Percentiles rank a stretch among this genome's conserved stretches.
Evolutionary conservation across 306 rosid species (phyloP).

Genomic region (Amphicarpaea edgeworthii): DNA sequence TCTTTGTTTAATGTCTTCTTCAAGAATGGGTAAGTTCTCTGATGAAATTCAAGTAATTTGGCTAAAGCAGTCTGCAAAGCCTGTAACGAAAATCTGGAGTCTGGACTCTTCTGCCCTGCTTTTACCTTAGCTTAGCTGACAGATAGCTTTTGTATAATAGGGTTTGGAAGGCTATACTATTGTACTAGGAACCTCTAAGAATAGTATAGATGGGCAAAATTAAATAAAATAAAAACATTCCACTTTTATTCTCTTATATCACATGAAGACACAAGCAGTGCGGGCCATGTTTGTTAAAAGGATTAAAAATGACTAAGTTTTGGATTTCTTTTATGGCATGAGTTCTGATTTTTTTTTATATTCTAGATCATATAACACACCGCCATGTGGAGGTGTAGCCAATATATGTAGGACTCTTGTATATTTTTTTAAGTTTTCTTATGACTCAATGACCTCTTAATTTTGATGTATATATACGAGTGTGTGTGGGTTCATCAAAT

Average conservation of each 20-base stretch:
- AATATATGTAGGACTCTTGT: neutral
- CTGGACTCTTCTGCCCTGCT: neutral
- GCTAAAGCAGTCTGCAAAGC: slow-evolving; percentile 28
- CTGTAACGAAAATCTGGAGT: slow-evolving; percentile 15
- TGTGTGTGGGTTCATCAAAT: slow-evolving; percentile 18
- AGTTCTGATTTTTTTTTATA: neutral
- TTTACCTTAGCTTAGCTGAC: slow-evolving; percentile 8
- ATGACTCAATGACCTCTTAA: slow-evolving; percentile 20
- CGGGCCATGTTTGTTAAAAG: slow-evolving; percentile 2
- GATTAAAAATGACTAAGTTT: neutral
- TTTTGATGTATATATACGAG: slow-evolving; percentile 10
- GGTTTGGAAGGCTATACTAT: slow-evolving; percentile 9
- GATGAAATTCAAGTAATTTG: slow-evolving; percentile 19
- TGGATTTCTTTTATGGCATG: slow-evolving; percentile 4
- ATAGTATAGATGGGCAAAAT: neutral
- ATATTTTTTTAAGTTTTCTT: neutral
- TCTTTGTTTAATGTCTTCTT: slow-evolving; percentile 1
- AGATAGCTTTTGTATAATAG: slow-evolving; percentile 5
- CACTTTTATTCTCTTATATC: slow-evolving; percentile 9
- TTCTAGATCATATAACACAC: neutral
- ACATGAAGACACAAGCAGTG: slow-evolving; percentile 17
- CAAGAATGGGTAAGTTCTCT: neutral
- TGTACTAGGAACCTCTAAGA: slow-evolving; percentile 25
- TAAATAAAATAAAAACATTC: slow-evolving; percentile 3
- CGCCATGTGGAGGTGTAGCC: slow-evolving; percentile 4